Conservation (phyloP, 306 rosid genomes). For the Fagus sylvatica region DNA sequence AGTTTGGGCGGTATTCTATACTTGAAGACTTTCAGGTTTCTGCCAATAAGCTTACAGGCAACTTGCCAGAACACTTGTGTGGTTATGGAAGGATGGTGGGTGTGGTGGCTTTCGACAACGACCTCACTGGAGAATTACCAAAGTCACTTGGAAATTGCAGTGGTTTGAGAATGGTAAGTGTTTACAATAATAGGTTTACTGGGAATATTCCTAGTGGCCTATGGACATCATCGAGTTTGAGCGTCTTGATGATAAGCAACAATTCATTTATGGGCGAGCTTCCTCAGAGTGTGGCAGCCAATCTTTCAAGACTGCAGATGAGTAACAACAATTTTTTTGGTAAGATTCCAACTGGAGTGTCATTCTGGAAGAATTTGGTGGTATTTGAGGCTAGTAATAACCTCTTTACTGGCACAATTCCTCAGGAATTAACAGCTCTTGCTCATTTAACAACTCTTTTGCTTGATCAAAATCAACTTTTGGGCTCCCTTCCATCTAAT, state of each 20-base stretch:
- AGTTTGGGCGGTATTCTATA: conserved; percentile 50
- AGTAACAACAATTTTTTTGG: conserved; percentile 59
- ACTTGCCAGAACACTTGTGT: conserved; percentile 59
- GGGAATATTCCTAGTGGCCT: conserved; percentile 66
- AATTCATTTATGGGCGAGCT: conserved; percentile 60
- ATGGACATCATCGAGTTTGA: conserved; percentile 53
- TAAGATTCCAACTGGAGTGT: conserved; percentile 51
- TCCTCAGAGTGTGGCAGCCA: conserved; percentile 44
- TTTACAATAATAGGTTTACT: conserved; percentile 41
- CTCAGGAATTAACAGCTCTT: conserved; percentile 54
- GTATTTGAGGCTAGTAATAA: conserved; percentile 54
- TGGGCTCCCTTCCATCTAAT: conserved; percentile 46
- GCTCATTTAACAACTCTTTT: conserved; percentile 21
- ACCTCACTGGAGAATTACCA: conserved; percentile 61
- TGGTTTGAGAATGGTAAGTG: conserved; percentile 22
- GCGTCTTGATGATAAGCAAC: conserved; percentile 24
- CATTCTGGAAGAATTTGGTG: conserved; percentile 46
- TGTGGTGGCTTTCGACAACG: conserved; percentile 43
- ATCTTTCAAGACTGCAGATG: conserved; percentile 45
- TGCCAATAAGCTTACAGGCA: conserved; percentile 47
- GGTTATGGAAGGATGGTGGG: conserved; percentile 34
- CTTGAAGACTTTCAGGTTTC: conserved; percentile 38
- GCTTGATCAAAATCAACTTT: conserved; percentile 56
- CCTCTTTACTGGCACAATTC: conserved; percentile 52
- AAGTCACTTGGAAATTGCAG: conserved; percentile 59